Base-by-base conservation (phyloP, 2,329 filamentous ascomycete species). In the Alternaria ethzedia region DNA sequence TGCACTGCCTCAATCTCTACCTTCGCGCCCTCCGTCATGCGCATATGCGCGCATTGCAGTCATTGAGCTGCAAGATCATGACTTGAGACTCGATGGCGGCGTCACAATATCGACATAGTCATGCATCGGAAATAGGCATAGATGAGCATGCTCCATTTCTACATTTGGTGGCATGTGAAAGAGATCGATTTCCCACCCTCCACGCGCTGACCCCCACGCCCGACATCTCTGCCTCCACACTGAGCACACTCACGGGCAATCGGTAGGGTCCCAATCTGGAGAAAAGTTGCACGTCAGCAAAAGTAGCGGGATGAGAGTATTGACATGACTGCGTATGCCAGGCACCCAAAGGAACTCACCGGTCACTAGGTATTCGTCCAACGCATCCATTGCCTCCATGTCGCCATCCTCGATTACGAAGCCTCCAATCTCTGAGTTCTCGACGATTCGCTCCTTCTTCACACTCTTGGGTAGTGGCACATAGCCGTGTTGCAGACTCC, bases 401-500 rank as follows among this genome's bases (percentile, higher is more conserved):
- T 93, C 90, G n/a, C 78, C 83, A n/a, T 84, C 82, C 0, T 84
- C 84, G 55, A 94, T 89, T 57, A 85, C 83, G 66, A 92, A 89
- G 0, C 82, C 81, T 2, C 84, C 86, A 12, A 93, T 83, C 41
- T 87, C 78, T 4, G 84, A 87, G 75, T 94, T 94, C 74, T 89
- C 86, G 5, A 86, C 69, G 59, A 94, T 89, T 25, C 91, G 84
- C 52, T 87, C 84, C 73, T 83, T 83, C 62, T 83, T 86, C 21
- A 86, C 83, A 75, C 90, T 93, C 84, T 96, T 94, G 5, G 91
- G 91, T 65, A 94, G 81, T 5, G 90, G 88, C 47, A 93, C 87
- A 71, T 89, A 90, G 36, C 87, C 88, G 74, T 93, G 87, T 78
- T 96, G 92, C 67, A 95, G 79, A 58, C 88, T 90, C 92, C 92